Evolutionary conservation across 2,329 filamentous ascomycete species (phyloP).

Genomic region (Trichophyton rubrum): DNA sequence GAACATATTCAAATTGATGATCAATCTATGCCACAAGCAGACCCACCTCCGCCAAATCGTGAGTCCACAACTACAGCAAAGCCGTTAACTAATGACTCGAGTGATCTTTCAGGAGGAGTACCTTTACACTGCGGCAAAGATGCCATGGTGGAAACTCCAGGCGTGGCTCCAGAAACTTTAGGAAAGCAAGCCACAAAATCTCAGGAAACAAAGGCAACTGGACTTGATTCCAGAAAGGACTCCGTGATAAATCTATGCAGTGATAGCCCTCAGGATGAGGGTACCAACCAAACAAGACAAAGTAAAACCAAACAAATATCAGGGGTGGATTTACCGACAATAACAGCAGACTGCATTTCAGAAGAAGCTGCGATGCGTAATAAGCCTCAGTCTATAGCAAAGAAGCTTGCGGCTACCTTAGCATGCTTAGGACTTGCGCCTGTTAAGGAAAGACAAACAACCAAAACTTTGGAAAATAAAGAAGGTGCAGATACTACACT

Average conservation of each 20-base stretch:
- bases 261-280: not conserved
- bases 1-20: not conserved
- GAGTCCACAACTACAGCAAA: too few relatives aligned
- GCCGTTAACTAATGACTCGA: not conserved
- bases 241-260: not conserved
- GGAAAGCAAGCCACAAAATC: not conserved
- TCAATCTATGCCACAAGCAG: not conserved
- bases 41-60: too few relatives aligned
- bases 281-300: not conserved
- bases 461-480: not conserved
- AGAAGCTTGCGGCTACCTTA: slow-evolving; percentile 4
- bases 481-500: not conserved
- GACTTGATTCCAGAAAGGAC: too few relatives aligned
- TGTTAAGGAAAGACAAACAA: too few relatives aligned
- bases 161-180: not conserved
- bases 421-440: slow-evolving; percentile 6
- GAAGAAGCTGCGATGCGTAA: not conserved
- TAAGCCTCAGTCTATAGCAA: slow-evolving; percentile 1
- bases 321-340: too few relatives aligned
- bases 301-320: not conserved
- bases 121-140: not conserved
- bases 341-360: not conserved
- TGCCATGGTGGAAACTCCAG: too few relatives aligned
- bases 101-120: not conserved
- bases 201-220: too few relatives aligned